A percentile compares a stretch with the other conserved stretches of the same genome.
Evolutionary conservation across 495 filamentous ascomycete genomes (phyloP).

Genomic region (Aspergillus ellipticus): DNA sequence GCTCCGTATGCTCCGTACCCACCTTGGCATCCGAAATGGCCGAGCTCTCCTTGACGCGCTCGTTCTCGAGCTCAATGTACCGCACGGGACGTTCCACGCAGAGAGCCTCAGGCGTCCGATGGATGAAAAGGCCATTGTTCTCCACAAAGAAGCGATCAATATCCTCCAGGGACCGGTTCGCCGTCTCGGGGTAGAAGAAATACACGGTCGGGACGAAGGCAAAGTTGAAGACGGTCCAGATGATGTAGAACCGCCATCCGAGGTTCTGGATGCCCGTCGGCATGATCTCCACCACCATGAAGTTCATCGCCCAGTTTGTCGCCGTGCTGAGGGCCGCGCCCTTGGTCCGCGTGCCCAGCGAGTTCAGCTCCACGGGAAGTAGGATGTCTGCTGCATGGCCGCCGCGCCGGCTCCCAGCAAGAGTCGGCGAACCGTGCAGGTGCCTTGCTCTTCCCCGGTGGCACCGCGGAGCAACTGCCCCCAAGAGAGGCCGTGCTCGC

Average conservation of each 20-base stretch:
- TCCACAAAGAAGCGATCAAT: conserved; percentile 22
- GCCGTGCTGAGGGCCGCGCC: conserved; percentile 54
- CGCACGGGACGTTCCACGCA: neutral
- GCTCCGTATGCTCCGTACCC: neutral
- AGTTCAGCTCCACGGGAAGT: conserved; percentile 60
- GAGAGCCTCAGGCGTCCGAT: neutral
- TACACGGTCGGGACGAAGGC: conserved; percentile 57
- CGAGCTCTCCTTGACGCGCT: neutral
- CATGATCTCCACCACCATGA: conserved; percentile 55
- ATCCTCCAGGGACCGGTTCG: conserved; percentile 41
- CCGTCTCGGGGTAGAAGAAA: conserved; percentile 59
- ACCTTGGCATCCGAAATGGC: neutral
- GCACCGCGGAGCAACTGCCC: conserved; percentile 41
- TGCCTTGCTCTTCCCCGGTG: conserved; percentile 22
- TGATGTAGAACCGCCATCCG: conserved; percentile 55
- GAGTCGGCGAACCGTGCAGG: conserved; percentile 45
- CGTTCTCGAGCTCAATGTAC: neutral
- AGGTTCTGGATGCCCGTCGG: conserved; percentile 51
- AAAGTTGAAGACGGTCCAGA: conserved; percentile 56
- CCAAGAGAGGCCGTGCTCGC: conserved; percentile 43
- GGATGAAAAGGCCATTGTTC: neutral
- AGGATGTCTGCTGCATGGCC: conserved; percentile 53
- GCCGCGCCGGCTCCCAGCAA: conserved; percentile 48
- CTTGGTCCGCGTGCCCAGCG: conserved; percentile 51
- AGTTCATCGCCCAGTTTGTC: conserved; percentile 53